Conservation (phyloP, 129 eudicot genomes). For the Centrapalus pauciflorus region DNA sequence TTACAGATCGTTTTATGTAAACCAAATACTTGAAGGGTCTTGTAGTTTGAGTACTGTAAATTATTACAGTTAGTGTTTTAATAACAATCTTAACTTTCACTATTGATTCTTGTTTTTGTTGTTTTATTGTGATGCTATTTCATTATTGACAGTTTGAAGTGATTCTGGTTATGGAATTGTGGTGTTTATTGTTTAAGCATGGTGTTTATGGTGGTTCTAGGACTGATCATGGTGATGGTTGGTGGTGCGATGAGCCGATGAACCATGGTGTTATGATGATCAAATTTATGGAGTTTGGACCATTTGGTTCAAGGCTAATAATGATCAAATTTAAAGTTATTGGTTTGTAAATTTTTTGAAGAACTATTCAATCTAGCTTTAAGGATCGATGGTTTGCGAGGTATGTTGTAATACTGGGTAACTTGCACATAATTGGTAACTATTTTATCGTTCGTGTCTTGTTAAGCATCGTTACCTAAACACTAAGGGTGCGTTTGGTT, state of each 20-base stretch:
- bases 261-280: too few relatives aligned
- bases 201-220: neutral
- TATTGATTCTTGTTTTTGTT: conserved; percentile 10
- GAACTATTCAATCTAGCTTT: too few relatives aligned
- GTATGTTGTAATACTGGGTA: too few relatives aligned
- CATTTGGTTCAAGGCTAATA: too few relatives aligned
- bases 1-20: conserved; percentile 33
- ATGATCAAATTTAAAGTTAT: too few relatives aligned
- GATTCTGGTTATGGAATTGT: neutral
- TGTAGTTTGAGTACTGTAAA: conserved; percentile 69
- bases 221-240: neutral
- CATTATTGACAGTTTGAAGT: neutral
- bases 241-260: neutral
- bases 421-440: too few relatives aligned
- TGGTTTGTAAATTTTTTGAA: too few relatives aligned
- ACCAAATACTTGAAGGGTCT: conserved; percentile 43
- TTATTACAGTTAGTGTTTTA: conserved; percentile 62
- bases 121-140: neutral
- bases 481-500: too few relatives aligned
- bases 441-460: too few relatives aligned
- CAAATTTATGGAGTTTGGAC: too few relatives aligned
- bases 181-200: neutral
- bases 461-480: too few relatives aligned
- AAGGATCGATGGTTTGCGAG: too few relatives aligned
- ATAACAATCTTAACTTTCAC: conserved; percentile 53